Evolutionary conservation across 306 rosid species (phyloP), one percentile per base, ranked within the genome.

Genomic region (Corylus heterophylla): DNA sequence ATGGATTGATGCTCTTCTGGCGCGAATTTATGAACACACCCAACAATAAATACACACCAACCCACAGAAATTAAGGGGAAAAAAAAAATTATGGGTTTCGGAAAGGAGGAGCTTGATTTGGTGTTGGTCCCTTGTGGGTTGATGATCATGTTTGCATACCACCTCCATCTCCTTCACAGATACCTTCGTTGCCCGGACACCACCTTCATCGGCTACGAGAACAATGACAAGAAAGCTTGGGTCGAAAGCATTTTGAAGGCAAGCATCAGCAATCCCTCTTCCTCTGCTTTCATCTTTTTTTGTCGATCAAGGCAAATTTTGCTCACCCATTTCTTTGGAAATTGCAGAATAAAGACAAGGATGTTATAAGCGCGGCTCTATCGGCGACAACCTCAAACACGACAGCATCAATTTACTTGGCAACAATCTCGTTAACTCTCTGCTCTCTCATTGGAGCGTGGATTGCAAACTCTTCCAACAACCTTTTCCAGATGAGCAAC

Each of bases 391-490:
- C 86, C 71, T 81, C 86, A n/a, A 91, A 89, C 89, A 87, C 72
- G 12, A 55, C 86, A 27, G 89, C 93, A 74, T 83, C 97, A 20
- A 89, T 88, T 20, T 88, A 58, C 82, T 71, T 93, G 63, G 90
- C 89, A 54, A 78, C 94, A 0, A 82, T 91, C 11, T 88, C 93
- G 6, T 50, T 93, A 45, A 91, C 97, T 4, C 74, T 93, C 2
- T 84, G 93, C 74, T 85, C 98, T 54, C 87, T 93, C 0, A 88
- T 91, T 45, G 97, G 98, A 52, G 91, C 93, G 5, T 93, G 97
- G 98, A 85, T 93, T 20, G 90, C 90, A 17, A 88, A 77, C 64
- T 73, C n/a, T 4, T 80, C 92, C 51, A 50, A 79, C 14, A 45
- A 42, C 10, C 54, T 89, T 47, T 89, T 89, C 80, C 61, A 71